These are phyloP conservation scores for Malassezia equina DNA, from an alignment of 1,284 basidiomycete genomes.

Conservation along the genomic window DNA sequence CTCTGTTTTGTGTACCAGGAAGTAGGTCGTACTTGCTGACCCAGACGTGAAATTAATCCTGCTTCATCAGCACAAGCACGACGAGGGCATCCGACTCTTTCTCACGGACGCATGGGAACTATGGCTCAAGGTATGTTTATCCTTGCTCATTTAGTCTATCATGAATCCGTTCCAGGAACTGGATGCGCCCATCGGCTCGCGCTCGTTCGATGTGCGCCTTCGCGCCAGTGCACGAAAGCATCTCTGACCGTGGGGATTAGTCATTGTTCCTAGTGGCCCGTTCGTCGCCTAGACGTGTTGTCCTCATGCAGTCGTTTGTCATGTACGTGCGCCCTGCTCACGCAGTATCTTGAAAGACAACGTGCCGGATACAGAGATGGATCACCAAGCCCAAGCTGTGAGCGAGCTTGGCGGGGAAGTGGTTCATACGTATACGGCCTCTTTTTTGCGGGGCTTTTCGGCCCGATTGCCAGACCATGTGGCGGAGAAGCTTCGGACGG, in stretches of 20 bases:
- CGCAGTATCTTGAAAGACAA: constrained; percentile 7
- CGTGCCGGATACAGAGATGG: not conserved
- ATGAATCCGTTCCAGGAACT: constrained; percentile 43
- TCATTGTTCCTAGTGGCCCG: not conserved
- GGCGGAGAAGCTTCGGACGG: not conserved
- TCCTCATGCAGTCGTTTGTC: constrained; percentile 1
- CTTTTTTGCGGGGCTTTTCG: constrained; percentile 14
- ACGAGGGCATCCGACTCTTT: constrained; percentile 45
- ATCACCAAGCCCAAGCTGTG: not conserved
- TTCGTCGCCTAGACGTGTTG: not conserved
- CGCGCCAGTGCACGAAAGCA: constrained; percentile 35
- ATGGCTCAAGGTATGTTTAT: constrained; percentile 30
- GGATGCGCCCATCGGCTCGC: constrained; percentile 30
- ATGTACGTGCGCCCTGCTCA: constrained; percentile 1
- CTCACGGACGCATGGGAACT: constrained; percentile 46
- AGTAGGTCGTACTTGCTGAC: constrained; percentile 23
- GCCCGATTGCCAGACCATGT: constrained; percentile 2
- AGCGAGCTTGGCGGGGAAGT: constrained; percentile 3
- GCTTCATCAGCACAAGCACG: constrained; percentile 45
- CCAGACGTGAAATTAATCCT: constrained; percentile 42
- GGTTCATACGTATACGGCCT: constrained; percentile 6
- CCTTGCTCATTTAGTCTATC: constrained; percentile 18
- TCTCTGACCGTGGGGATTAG: constrained; percentile 20
- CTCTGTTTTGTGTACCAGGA: constrained; percentile 34
- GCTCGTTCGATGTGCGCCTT: constrained; percentile 32